Evolutionary conservation across 2,329 filamentous ascomycete species (phyloP).

Genomic region (Apiospora sp.): DNA sequence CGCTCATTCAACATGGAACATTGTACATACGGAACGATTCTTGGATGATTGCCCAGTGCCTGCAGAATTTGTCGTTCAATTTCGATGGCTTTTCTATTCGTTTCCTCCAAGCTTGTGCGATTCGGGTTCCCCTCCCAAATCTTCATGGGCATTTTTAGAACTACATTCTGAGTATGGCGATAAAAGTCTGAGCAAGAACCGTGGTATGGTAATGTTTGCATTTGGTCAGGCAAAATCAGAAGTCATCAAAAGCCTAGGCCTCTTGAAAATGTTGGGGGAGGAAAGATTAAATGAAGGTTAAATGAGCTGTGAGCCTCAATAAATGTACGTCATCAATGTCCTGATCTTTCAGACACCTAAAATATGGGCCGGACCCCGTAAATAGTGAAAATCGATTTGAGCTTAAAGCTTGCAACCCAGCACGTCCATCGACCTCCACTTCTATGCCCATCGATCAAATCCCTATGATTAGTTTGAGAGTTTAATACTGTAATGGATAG

Average conservation of each 20-base stretch:
- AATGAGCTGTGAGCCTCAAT: too few relatives aligned
- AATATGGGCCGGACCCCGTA: too few relatives aligned
- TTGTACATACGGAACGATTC: conserved; percentile 20
- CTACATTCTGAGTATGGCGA: conserved; percentile 2
- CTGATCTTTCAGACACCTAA: too few relatives aligned
- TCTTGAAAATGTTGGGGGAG: background rate
- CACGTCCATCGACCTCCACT: too few relatives aligned
- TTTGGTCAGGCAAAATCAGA: background rate
- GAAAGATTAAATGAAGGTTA: background rate
- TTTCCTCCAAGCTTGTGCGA: background rate
- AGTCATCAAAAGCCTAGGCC: background rate
- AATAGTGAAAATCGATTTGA: too few relatives aligned
- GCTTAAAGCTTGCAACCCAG: too few relatives aligned
- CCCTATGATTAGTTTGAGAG: background rate
- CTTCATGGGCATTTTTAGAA: background rate
- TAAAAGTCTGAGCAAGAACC: conserved; percentile 16
- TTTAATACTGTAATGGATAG: background rate
- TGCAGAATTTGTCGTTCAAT: conserved; percentile 8
- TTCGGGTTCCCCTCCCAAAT: conserved; percentile 17
- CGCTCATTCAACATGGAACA: background rate
- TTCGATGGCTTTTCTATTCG: background rate
- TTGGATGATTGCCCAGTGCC: conserved; percentile 9
- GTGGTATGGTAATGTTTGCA: conserved; percentile 18
- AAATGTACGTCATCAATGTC: too few relatives aligned
- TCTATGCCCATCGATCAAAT: too few relatives aligned